Conservation (phyloP, 2,329 filamentous ascomycete species). For the Fusarium sp. region DNA sequence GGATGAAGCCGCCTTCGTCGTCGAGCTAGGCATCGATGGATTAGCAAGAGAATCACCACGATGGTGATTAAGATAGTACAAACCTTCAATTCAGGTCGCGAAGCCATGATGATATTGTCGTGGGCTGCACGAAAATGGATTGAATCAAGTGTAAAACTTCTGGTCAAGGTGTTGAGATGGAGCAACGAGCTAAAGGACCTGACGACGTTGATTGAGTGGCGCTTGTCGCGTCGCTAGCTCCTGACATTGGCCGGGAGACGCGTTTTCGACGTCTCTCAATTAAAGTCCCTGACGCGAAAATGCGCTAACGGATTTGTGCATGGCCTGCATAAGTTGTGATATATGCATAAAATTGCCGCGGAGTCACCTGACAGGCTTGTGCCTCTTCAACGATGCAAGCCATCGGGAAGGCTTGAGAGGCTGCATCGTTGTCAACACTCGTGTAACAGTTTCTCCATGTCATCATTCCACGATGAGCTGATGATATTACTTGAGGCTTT, state of each 20-base stretch:
- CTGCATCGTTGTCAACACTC: background rate
- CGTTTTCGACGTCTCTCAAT: constrained; percentile 44
- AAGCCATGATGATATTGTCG: constrained; percentile 68
- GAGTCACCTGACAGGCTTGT: constrained; percentile 5
- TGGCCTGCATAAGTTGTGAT: background rate
- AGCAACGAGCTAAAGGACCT: constrained; percentile 18
- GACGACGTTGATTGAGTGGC: constrained; percentile 24
- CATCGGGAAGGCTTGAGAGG: background rate
- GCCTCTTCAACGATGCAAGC: background rate
- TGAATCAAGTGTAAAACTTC: constrained; percentile 11
- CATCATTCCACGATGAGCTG: background rate
- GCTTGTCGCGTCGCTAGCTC: constrained; percentile 40
- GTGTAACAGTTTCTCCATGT: background rate
- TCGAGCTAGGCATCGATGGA: constrained; percentile 73
- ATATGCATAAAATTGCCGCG: background rate
- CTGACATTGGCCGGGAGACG: constrained; percentile 43
- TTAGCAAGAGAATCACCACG: background rate
- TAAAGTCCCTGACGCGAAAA: constrained; percentile 45
- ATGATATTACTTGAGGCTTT: background rate
- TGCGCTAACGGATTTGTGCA: background rate
- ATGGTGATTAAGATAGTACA: background rate
- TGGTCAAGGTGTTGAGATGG: constrained; percentile 7
- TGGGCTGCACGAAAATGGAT: constrained; percentile 7
- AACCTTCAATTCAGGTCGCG: constrained; percentile 79
- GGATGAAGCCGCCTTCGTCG: constrained; percentile 96